Evolutionary conservation across 2,329 filamentous ascomycete genomes (phyloP), one percentile per base, ranked within the genome.

Genomic region (Arthrobotrys megalospora): DNA sequence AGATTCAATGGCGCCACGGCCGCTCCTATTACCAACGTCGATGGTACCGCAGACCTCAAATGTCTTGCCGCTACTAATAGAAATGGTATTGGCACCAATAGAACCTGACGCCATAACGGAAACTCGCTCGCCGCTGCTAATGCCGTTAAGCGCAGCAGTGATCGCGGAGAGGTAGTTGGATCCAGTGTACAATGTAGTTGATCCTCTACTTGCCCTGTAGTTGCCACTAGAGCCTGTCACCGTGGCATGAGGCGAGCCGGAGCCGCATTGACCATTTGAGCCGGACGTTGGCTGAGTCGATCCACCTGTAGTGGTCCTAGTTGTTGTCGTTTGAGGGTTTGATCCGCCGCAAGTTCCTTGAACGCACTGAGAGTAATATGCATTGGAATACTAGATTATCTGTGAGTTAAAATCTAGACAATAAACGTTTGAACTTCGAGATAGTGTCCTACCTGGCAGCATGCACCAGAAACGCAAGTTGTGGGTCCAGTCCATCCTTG

Each of bases 31-130:
- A 24, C 81, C 85, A 0, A 84, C 85, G 71, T 89, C 84, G 82
- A 90, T 88, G 52, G 88, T 89, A 48, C 88, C 88, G 81, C 88
- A 89, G 36, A 87, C 88, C 80, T 90, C 88, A 58, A 90, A 89
- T 48, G 84, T 89, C 82, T 88, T 88, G 70, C 88, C 88, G 81
- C 86, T 87, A 38, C 81, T 80, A 78, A 89, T 86, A 24, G 82
- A 85, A 81, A 89, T 86, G 41, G 87, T 88, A 80, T 81, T 85
- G n/a, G 86, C 85, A 34, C 88, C 88, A 65, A 89, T 88, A 50
- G 87, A 87, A 3, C 88, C 88, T 0, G 87, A 88, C 0, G 88
- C 87, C 0, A 88, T 86, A 69, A 90, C 86, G 1, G 87, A 83
- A 0, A 89, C 85, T 10, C 88, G 87, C 82, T 89, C 86, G 6